Evolutionary conservation across 495 filamentous ascomycete species (phyloP).

Genomic region (Jackrogersella multiformis): DNA sequence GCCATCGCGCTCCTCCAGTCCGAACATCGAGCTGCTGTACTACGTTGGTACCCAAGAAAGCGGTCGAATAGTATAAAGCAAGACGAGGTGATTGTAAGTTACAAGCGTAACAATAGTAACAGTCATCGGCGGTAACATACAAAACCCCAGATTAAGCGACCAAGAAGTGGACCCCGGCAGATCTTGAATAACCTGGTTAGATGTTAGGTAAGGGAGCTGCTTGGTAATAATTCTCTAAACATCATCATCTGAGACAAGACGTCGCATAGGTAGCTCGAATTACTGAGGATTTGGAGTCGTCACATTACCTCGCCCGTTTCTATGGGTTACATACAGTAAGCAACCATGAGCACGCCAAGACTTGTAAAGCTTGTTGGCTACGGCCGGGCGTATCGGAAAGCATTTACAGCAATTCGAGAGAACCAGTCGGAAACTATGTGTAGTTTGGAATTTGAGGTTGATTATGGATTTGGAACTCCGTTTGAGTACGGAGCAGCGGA

Average conservation of each 20-base stretch:
- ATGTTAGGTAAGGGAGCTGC: slow-evolving; percentile 29
- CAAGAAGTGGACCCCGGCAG: slow-evolving; percentile 25
- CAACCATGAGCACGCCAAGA: slow-evolving; percentile 40
- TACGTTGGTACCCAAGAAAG: slow-evolving; percentile 15
- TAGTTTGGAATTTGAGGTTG: slow-evolving; percentile 7
- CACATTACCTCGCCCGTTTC: slow-evolving; percentile 38
- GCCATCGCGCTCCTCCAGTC: slow-evolving; percentile 14
- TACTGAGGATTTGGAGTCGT: slow-evolving; percentile 42
- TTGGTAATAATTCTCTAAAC: slow-evolving; percentile 37
- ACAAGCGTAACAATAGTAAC: slow-evolving; percentile 32
- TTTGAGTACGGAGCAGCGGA: slow-evolving; percentile 1
- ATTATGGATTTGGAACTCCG: slow-evolving; percentile 1
- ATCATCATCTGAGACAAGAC: slow-evolving; percentile 31
- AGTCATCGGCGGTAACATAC: slow-evolving; percentile 8
- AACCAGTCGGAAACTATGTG: slow-evolving; percentile 16
- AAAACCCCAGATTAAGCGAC: slow-evolving; percentile 20
- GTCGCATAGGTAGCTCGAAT: slow-evolving; percentile 36
- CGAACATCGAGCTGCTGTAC: slow-evolving; percentile 4
- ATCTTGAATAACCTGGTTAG: slow-evolving; percentile 27
- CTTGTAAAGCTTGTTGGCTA: slow-evolving; percentile 37
- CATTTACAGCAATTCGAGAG: slow-evolving; percentile 14
- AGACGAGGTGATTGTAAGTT: slow-evolving; percentile 29
- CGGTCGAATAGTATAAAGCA: slow-evolving; percentile 1
- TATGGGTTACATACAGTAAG: slow-evolving; percentile 44
- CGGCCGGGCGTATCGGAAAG: slow-evolving; percentile 18